Evolutionary conservation across 129 eudicot genomes (phyloP).

Genomic region (Artemisia argyi): DNA sequence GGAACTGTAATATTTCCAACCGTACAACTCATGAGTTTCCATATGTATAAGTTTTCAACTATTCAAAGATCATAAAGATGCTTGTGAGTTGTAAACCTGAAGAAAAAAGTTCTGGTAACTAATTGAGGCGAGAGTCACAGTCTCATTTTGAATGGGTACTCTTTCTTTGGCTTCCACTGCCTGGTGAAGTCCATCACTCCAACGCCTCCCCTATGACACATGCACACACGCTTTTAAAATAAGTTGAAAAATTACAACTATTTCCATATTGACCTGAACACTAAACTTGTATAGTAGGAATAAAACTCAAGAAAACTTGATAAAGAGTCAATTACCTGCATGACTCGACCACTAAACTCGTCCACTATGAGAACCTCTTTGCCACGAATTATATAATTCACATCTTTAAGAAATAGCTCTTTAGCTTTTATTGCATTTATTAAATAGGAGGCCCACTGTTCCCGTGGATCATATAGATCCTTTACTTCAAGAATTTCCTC

Average conservation of each 20-base stretch:
- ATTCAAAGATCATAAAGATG: slow-evolving; percentile 12
- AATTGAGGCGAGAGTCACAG: slow-evolving; percentile 94
- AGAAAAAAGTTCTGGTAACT: slow-evolving; percentile 99
- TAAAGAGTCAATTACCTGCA: slow-evolving; percentile 67
- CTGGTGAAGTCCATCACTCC: slow-evolving; percentile 99
- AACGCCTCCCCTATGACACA: slow-evolving; percentile 86
- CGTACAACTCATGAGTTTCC: slow-evolving; percentile 23
- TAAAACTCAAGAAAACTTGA: slow-evolving; percentile 6
- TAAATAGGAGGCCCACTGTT: slow-evolving; percentile 96
- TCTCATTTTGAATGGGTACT: slow-evolving; percentile 92
- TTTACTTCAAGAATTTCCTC: slow-evolving; percentile 94
- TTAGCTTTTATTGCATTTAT: slow-evolving; percentile 90
- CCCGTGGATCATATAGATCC: slow-evolving; percentile 95
- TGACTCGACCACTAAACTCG: slow-evolving; percentile 98
- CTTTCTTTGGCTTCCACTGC: slow-evolving; percentile 99
- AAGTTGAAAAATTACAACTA: neutral
- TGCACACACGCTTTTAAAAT: neutral
- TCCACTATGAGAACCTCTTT: slow-evolving; percentile 99
- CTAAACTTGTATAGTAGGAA: neutral
- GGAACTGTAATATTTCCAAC: slow-evolving; percentile 56
- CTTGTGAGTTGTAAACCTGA: slow-evolving; percentile 51
- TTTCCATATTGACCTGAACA: slow-evolving; percentile 3
- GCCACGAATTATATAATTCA: slow-evolving; percentile 91
- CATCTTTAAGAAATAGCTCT: slow-evolving; percentile 95
- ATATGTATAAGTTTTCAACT: slow-evolving; percentile 14